Evolutionary conservation across 2,329 filamentous ascomycete genomes (phyloP).

Genomic region (Sclerotinia borealis): DNA sequence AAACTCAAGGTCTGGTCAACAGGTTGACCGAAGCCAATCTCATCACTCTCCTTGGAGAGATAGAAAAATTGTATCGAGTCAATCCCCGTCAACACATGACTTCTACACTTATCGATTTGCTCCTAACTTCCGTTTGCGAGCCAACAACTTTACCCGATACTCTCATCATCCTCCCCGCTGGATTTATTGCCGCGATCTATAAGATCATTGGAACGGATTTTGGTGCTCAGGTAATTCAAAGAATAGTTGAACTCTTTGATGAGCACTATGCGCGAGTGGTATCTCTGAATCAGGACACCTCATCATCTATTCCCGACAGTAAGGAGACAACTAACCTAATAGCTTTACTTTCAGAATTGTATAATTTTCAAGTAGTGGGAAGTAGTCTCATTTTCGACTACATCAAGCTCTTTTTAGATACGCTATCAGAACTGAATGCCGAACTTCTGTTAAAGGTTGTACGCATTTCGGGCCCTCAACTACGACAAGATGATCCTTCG

Average conservation of each 20-base stretch:
- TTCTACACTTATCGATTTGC: slow-evolving; percentile 66
- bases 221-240: slow-evolving; percentile 78
- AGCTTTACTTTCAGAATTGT: slow-evolving; percentile 77
- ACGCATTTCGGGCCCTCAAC: slow-evolving; percentile 71
- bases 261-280: slow-evolving; percentile 47
- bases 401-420: slow-evolving; percentile 67
- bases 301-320: slow-evolving; percentile 24
- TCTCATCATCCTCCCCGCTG: slow-evolving; percentile 83
- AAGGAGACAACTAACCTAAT: slow-evolving; percentile 73
- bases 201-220: slow-evolving; percentile 84
- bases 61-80: slow-evolving; percentile 77
- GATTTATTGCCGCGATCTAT: slow-evolving; percentile 83
- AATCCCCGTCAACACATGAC: slow-evolving; percentile 87
- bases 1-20: slow-evolving; percentile 85
- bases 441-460: slow-evolving; percentile 83
- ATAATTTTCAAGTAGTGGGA: slow-evolving; percentile 84
- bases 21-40: slow-evolving; percentile 88
- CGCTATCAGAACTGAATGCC: slow-evolving; percentile 78
- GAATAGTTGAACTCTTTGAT: slow-evolving; percentile 69
- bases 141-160: slow-evolving; percentile 75
- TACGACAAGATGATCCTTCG: slow-evolving; percentile 83
- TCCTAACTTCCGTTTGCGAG: slow-evolving; percentile 75
- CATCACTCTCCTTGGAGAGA: slow-evolving; percentile 71
- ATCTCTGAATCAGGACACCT: slow-evolving; percentile 29
- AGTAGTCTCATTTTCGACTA: slow-evolving; percentile 86